A percentile compares a stretch with the other conserved stretches of the same genome.
Evolutionary conservation across 2,329 filamentous ascomycete species (phyloP).

Genomic region (Trichoderma polysporum): DNA sequence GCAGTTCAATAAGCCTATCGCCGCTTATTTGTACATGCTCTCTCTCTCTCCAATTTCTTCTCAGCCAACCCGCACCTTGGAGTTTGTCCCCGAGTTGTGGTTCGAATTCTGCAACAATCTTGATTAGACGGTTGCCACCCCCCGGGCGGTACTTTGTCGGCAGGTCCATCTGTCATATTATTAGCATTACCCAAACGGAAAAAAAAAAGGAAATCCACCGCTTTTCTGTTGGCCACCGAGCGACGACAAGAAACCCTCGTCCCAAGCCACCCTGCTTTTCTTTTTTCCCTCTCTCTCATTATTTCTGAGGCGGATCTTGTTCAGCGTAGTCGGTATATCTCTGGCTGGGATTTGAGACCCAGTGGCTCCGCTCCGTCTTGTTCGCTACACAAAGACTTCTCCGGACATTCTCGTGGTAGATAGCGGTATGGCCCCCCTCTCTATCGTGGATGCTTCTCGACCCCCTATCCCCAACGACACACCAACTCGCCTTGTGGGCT

Average conservation of each 20-base stretch:
- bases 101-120: background rate
- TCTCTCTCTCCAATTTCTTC: background rate
- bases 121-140: conserved; percentile 2
- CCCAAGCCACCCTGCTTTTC: conserved; percentile 5
- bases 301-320: conserved; percentile 3
- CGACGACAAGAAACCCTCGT: conserved; percentile 3
- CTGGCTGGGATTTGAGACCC: conserved; percentile 16
- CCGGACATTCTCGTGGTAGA: background rate
- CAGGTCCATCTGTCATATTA: conserved; percentile 17
- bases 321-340: conserved; percentile 3
- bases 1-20: background rate
- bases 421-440: conserved; percentile 16
- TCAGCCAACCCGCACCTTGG: background rate
- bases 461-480: conserved; percentile 10
- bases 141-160: conserved; percentile 13
- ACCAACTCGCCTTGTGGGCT: background rate
- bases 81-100: background rate
- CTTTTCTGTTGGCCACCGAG: conserved; percentile 14
- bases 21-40: background rate
- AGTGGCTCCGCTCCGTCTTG: conserved; percentile 15
- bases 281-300: background rate
- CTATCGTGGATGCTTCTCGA: conserved; percentile 2
- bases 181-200: conserved; percentile 10
- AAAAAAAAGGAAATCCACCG: conserved; percentile 20
- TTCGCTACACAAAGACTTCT: conserved; percentile 13